Evolutionary conservation across 2,329 filamentous ascomycete species (phyloP).

Genomic region (Alternaria solani): DNA sequence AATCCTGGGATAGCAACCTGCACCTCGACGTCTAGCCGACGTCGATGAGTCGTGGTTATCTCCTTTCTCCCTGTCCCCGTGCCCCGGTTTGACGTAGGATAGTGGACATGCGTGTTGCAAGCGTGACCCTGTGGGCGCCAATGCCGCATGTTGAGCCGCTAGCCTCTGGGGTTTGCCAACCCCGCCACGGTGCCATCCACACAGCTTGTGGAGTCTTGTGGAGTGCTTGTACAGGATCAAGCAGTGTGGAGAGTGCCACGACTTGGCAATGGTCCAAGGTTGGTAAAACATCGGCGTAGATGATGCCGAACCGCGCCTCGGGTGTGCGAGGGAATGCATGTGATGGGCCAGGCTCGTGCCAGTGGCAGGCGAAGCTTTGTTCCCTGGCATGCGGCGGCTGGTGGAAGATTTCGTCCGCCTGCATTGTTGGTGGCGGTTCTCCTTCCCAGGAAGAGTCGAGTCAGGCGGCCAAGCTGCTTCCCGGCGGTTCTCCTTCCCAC

Average conservation of each 20-base stretch:
- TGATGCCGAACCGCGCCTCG: conserved; percentile 26
- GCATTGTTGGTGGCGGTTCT: conserved; percentile 23
- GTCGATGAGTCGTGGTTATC: conserved; percentile 15
- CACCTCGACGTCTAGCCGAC: conserved; percentile 20
- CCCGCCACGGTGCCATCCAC: conserved; percentile 23
- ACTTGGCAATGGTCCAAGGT: conserved; percentile 31
- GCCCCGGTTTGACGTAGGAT: conserved; percentile 21
- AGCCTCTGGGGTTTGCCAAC: conserved; percentile 14
- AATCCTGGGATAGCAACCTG: conserved; percentile 23
- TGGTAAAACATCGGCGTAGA: conserved; percentile 30
- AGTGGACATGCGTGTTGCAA: conserved; percentile 4
- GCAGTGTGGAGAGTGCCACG: conserved; percentile 32
- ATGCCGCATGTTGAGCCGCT: conserved; percentile 23
- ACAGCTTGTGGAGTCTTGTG: conserved; percentile 30
- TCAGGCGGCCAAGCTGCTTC: conserved; percentile 14
- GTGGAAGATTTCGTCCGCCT: conserved; percentile 34
- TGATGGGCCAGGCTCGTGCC: conserved; percentile 31
- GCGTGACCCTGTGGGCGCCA: conserved; percentile 15
- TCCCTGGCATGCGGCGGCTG: conserved; percentile 24
- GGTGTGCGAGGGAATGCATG: conserved; percentile 25
- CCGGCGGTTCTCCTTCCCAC: conserved; percentile 18
- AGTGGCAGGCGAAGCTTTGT: conserved; percentile 25
- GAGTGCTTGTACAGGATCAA: conserved; percentile 28
- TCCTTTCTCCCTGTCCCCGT: conserved; percentile 10
- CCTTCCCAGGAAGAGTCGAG: conserved; percentile 7